phyloP scores from a whole-genome alignment of 495 filamentous ascomycete genomes.

The Penicillium odoratum region DNA sequence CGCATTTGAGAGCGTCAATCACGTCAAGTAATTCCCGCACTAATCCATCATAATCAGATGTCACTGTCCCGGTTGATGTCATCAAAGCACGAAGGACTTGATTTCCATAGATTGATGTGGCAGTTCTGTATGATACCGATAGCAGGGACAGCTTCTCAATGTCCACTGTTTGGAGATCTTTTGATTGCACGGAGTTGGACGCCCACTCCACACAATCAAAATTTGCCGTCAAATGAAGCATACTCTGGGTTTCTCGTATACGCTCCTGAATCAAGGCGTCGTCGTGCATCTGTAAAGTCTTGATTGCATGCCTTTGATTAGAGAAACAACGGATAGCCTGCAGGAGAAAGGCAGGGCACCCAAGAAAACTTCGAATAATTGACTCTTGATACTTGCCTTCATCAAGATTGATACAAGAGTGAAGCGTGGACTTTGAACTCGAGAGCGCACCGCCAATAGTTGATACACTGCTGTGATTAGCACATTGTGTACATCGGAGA shows the following conservation, averaged over 20 bases:
- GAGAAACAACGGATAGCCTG: constrained; percentile 34
- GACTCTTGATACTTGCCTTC: constrained; percentile 19
- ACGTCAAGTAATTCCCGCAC: constrained; percentile 38
- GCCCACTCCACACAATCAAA: constrained; percentile 41
- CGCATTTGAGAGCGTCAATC: constrained; percentile 43
- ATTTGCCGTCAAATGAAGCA: constrained; percentile 22
- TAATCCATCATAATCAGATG: constrained; percentile 26
- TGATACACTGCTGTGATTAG: too few species aligned
- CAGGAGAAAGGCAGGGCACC: constrained; percentile 39
- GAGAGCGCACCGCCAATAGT: too few species aligned
- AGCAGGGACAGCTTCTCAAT: constrained; percentile 22
- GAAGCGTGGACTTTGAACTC: too few species aligned
- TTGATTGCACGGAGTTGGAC: constrained; percentile 31
- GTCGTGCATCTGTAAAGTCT: not conserved
- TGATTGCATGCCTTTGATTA: not conserved
- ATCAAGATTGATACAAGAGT: too few species aligned
- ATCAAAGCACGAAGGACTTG: constrained; percentile 33
- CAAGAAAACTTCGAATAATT: constrained; percentile 40
- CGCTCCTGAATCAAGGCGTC: constrained; percentile 8
- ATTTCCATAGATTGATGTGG: constrained; percentile 31
- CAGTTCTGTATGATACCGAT: constrained; percentile 32
- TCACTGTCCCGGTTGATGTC: constrained; percentile 13
- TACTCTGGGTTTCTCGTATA: constrained; percentile 10
- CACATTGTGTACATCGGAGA: too few species aligned
- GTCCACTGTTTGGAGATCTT: constrained; percentile 23